phyloP scores from a whole-genome alignment of 352 stramenopile species.

The Stephanocyclus meneghinianus region DNA sequence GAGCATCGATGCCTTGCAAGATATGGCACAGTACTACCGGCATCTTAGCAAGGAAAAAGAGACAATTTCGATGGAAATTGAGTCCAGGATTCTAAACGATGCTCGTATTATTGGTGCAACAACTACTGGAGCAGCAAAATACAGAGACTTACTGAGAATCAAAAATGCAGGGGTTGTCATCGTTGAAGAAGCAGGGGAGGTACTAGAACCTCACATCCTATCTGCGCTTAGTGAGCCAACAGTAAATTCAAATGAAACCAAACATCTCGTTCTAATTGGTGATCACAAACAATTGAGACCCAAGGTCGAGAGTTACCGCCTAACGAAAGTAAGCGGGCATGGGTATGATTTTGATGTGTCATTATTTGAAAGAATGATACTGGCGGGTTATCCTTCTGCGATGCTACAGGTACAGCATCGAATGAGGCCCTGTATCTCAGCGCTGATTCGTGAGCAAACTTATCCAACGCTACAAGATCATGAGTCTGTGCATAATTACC shows the following conservation, averaged over 20 bases:
- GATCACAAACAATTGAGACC: constrained; percentile 87
- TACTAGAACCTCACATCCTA: constrained; percentile 80
- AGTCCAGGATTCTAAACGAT: constrained; percentile 48
- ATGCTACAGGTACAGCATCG: constrained; percentile 84
- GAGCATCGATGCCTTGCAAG: constrained; percentile 1
- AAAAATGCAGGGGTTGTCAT: constrained; percentile 84
- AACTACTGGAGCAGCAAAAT: constrained; percentile 85
- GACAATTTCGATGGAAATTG: constrained; percentile 18
- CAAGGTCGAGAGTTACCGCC: constrained; percentile 80
- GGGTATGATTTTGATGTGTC: constrained; percentile 86
- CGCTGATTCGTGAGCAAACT: constrained; percentile 81
- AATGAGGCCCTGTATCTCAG: constrained; percentile 85
- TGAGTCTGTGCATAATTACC: constrained; percentile 72
- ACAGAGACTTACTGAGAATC: constrained; percentile 78
- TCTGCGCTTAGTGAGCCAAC: constrained; percentile 50
- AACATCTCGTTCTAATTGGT: constrained; percentile 88
- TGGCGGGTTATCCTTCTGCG: constrained; percentile 33
- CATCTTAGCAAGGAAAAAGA: constrained; percentile 35
- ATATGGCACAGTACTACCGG: constrained; percentile 22
- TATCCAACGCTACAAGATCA: constrained; percentile 83
- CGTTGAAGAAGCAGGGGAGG: constrained; percentile 87
- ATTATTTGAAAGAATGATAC: constrained; percentile 85
- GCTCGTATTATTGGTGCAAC: constrained; percentile 86
- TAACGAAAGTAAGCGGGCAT: constrained; percentile 76
- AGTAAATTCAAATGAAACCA: constrained; percentile 60